Conservation (phyloP, 2,329 filamentous ascomycete species). For the Xylariomycetidae sp. region DNA sequence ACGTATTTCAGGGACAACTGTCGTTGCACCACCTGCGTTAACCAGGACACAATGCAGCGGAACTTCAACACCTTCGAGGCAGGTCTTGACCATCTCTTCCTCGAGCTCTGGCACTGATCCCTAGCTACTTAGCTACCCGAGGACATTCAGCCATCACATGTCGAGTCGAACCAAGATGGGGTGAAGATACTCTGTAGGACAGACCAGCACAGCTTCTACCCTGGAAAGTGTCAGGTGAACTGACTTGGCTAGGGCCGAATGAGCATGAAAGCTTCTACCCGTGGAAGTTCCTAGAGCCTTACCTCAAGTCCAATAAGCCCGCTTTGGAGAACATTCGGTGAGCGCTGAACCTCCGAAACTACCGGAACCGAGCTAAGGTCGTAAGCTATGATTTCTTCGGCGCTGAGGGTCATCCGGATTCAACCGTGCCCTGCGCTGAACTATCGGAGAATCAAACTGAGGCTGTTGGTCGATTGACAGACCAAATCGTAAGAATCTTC, state of each 20-base stretch:
- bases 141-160: slow-evolving; percentile 31
- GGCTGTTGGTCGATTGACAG: slow-evolving; percentile 56
- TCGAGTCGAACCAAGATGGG: slow-evolving; percentile 29
- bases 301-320: slow-evolving; percentile 31
- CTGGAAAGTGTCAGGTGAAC: slow-evolving; percentile 7
- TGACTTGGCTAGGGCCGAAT: slow-evolving; percentile 47
- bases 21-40: slow-evolving; percentile 59
- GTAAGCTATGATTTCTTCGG: slow-evolving; percentile 15
- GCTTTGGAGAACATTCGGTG: slow-evolving; percentile 28
- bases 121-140: slow-evolving; percentile 34
- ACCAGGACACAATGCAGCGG: slow-evolving; percentile 64
- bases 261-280: slow-evolving; percentile 62
- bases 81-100: slow-evolving; percentile 16
- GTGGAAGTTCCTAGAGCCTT: slow-evolving; percentile 53
- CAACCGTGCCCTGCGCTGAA: slow-evolving; percentile 46
- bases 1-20: slow-evolving; percentile 58
- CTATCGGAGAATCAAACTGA: slow-evolving; percentile 51
- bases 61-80: slow-evolving; percentile 63
- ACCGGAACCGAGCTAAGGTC: slow-evolving; percentile 1
- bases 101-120: neutral
- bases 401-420: slow-evolving; percentile 29
- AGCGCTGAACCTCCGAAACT: slow-evolving; percentile 8
- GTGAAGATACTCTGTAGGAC: slow-evolving; percentile 44
- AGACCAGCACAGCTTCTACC: neutral
- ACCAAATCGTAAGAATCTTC: slow-evolving; percentile 45